A percentile compares a stretch with the other conserved stretches of the same genome.
phyloP scores from a whole-genome alignment of 2,329 filamentous ascomycete species.

The Didymosphaeria variabile region DNA sequence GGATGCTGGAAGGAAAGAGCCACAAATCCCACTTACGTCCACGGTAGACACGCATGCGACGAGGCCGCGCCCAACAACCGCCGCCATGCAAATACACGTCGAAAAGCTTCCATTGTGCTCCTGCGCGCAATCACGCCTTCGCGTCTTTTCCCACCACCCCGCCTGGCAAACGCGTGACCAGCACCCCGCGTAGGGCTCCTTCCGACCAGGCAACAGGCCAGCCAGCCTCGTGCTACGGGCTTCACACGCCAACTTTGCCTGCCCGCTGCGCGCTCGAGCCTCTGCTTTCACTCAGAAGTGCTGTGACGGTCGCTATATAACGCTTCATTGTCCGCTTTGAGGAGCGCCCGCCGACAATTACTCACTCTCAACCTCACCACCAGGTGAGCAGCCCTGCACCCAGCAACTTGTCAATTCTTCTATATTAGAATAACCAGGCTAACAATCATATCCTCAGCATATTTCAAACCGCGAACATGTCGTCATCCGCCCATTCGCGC shows the following conservation, averaged over 20 bases:
- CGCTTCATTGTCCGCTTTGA: not conserved
- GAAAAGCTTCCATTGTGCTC: not conserved
- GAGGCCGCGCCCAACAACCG: not conserved
- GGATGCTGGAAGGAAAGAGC: not conserved
- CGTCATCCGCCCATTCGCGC: constrained; percentile 14
- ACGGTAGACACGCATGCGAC: not conserved
- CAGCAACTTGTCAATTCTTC: not conserved
- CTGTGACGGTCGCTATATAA: constrained; percentile 2
- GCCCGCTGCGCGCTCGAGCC: not conserved
- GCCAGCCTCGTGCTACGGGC: constrained; percentile 16
- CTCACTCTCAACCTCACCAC: not conserved
- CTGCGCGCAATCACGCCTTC: not conserved
- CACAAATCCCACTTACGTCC: not conserved
- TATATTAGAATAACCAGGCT: not conserved
- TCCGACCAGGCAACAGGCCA: constrained; percentile 30
- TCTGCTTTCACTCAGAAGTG: not conserved
- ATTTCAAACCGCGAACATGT: constrained; percentile 6
- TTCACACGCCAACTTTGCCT: not conserved
- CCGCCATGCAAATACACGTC: not conserved
- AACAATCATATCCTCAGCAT: not conserved
- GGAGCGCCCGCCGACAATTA: not conserved
- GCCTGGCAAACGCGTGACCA: constrained; percentile 15
- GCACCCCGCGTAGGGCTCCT: constrained; percentile 21
- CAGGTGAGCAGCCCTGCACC: not conserved
- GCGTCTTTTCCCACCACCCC: constrained; percentile 7